A percentile compares a stretch with the other conserved stretches of the same genome.
These are phyloP conservation scores for Lactarius trivialis DNA, from an alignment of 768 basidiomycete genomes.

Conservation along the genomic window DNA sequence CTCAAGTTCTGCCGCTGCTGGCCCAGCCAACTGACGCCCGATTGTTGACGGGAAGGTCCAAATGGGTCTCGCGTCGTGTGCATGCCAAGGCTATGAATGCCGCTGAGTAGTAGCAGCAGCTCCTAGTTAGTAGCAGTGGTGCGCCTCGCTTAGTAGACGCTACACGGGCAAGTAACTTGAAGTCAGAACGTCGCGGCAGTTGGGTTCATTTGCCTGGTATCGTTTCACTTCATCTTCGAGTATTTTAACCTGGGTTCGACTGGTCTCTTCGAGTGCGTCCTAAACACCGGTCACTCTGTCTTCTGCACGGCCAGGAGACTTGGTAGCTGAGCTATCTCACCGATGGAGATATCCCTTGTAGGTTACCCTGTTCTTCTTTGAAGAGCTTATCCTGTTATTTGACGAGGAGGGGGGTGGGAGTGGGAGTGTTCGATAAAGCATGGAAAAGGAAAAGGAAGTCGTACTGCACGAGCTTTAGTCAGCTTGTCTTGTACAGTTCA, in stretches of 20 bases:
- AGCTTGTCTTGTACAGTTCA: slow-evolving; percentile 72
- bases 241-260: slow-evolving; percentile 56
- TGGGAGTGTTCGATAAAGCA: background rate
- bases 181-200: background rate
- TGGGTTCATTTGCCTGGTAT: slow-evolving; percentile 25
- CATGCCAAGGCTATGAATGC: slow-evolving; percentile 20
- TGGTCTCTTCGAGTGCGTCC: slow-evolving; percentile 64
- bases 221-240: slow-evolving; percentile 49
- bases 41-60: slow-evolving; percentile 11
- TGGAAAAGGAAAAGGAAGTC: slow-evolving; percentile 10
- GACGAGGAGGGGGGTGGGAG: slow-evolving; percentile 81
- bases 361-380: slow-evolving; percentile 69
- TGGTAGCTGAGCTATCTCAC: slow-evolving; percentile 32
- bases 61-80: slow-evolving; percentile 17
- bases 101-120: slow-evolving; percentile 21
- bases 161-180: background rate
- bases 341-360: slow-evolving; percentile 37
- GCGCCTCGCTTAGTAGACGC: slow-evolving; percentile 20
- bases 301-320: background rate
- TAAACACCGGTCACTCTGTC: slow-evolving; percentile 23
- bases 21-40: slow-evolving; percentile 20
- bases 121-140: slow-evolving; percentile 21
- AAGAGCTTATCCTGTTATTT: slow-evolving; percentile 87
- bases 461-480: slow-evolving; percentile 67
- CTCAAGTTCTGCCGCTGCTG: slow-evolving; percentile 24